A percentile compares a stretch with the other conserved stretches of the same genome.
phyloP scores from a whole-genome alignment of 1,284 basidiomycete genomes.

The Volvariella volvacea region DNA sequence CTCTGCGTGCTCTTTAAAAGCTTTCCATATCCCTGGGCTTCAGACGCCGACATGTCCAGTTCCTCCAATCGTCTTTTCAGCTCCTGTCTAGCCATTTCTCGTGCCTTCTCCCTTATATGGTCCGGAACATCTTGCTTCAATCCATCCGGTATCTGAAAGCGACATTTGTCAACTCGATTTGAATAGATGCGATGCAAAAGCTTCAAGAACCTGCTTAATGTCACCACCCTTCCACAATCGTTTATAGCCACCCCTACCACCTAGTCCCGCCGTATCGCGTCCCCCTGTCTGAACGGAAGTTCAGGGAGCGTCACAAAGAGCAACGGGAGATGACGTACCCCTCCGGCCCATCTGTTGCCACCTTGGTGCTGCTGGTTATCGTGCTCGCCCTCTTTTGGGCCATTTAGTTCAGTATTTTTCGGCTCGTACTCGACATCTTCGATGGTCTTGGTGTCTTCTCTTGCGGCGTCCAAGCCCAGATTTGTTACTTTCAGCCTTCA shows the following conservation, averaged over 20 bases:
- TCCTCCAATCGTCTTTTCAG: conserved; percentile 53
- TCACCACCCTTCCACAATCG: conserved; percentile 58
- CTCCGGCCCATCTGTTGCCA: conserved; percentile 57
- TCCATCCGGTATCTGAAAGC: conserved; percentile 41
- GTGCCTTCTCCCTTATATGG: conserved; percentile 51
- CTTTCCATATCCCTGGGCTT: conserved; percentile 49
- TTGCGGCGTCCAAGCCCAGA: conserved; percentile 47
- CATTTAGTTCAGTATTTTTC: conserved; percentile 36
- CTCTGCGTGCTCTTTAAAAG: conserved; percentile 48
- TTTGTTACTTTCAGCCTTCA: conserved; percentile 43
- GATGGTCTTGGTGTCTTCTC: conserved; percentile 43
- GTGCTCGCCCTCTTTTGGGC: conserved; percentile 55
- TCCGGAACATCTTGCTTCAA: conserved; percentile 55
- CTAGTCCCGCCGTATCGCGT: conserved; percentile 59
- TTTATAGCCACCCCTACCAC: conserved; percentile 60
- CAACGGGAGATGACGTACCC: conserved; percentile 30
- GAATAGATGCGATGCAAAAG: background rate
- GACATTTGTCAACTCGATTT: background rate
- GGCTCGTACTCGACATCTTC: conserved; percentile 54
- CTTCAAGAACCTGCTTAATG: conserved; percentile 54
- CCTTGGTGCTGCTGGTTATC: conserved; percentile 54
- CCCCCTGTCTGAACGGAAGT: conserved; percentile 44
- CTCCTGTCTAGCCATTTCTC: conserved; percentile 59
- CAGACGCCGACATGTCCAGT: conserved; percentile 48
- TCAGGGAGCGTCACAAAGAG: conserved; percentile 1